Evolutionary conservation across 305 asterid species (phyloP), one percentile per base, ranked within the genome.

Genomic region (Fraxinus angustifolia): DNA sequence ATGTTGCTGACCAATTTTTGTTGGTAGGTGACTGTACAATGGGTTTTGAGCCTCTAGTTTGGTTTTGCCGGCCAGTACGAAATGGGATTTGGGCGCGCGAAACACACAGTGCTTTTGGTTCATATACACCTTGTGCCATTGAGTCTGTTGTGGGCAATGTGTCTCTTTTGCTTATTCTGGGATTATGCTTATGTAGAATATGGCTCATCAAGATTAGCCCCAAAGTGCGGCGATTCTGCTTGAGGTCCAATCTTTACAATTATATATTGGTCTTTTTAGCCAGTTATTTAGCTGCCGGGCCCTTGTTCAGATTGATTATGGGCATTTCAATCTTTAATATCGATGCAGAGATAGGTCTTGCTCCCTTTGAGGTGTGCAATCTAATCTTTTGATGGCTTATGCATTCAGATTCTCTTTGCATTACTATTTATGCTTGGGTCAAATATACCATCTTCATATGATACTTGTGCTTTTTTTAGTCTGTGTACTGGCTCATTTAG

Each of bases 31-130:
- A 67, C 60, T 81, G 79, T 73, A 83, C 60, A 81, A 96, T 96
- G 98, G 93, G 84, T 65, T 87, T 83, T 73, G 90, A 87, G 73
- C 91, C 94, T 45, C 76, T 91, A 73, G 91, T 83, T 34, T 92
- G 97, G 97, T 96, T 87, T 86, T 96, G 99, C 85, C 92, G 89
- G 82, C 99, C 98, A n/a, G 95, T 88, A 87, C 80, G 83, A 34
- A 78, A 88, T 80, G 95, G 94, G 30, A 86, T 87, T 50, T 96
- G 97, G 98, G 88, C 95, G 42, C 89, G 84, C 82, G 93, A 87
- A 48, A 89, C 92, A 17, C 88, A 90, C 84, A 93, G 91, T 82
- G 91, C 93, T 38, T 94, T 94, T 75, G 98, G 98, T 65, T 92
- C 97, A 78, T 94, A 89, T 58, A 94, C 98, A 30, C 97, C 98